Conservation (phyloP, 192 early-diverging fungal species). For the Diversispora epigaea region DNA sequence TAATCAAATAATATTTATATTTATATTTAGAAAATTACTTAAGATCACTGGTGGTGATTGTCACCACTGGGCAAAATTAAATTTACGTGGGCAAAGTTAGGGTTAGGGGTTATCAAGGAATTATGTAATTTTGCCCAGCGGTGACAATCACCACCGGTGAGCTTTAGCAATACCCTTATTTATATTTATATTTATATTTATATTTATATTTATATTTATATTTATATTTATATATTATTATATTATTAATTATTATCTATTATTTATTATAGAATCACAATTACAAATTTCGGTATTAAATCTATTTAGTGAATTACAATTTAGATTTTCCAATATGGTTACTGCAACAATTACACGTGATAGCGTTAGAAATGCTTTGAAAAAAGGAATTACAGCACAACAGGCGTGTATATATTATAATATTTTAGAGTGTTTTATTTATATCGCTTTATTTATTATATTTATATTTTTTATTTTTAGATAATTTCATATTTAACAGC, state of each 20-base stretch:
- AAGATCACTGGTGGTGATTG: no score
- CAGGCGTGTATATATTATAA: slow-evolving; percentile 58
- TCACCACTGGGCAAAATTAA: no score
- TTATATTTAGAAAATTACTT: no score
- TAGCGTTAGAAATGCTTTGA: slow-evolving; percentile 77
- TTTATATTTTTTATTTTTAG: slow-evolving; percentile 32
- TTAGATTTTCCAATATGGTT: slow-evolving; percentile 91
- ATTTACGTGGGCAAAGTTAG: no score
- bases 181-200: no score
- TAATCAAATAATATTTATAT: slow-evolving; percentile 25
- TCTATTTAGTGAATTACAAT: slow-evolving; percentile 80
- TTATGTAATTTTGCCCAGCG: no score
- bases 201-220: background rate
- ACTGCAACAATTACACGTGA: slow-evolving; percentile 85
- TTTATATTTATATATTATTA: background rate
- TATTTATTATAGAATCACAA: slow-evolving; percentile 65
- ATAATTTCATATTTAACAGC: slow-evolving; percentile 87
- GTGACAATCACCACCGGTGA: no score
- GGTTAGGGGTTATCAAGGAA: no score
- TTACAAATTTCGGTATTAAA: slow-evolving; percentile 92
- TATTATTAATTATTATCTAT: background rate
- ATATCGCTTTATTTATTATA: background rate
- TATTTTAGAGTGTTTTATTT: background rate
- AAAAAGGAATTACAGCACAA: slow-evolving; percentile 88
- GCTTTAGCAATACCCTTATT: no score